Evolutionary conservation across 345 rosid genomes (phyloP), one percentile per base, ranked within the genome.

Genomic region (Ricinus communis): DNA sequence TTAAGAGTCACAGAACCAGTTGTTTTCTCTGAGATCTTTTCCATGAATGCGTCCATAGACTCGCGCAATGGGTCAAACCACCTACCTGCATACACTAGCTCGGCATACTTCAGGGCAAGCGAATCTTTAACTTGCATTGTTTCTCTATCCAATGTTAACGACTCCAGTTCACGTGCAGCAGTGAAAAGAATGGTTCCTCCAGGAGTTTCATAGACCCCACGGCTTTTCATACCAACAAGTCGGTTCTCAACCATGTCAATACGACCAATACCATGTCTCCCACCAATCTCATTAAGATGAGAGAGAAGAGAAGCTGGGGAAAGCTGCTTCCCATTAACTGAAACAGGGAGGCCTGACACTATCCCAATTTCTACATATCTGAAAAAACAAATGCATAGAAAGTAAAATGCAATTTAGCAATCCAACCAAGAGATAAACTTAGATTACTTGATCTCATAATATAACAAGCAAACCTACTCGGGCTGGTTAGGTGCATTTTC

Each of bases 191-290:
- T 88, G 36, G 97, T 90, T 21, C 98, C 97, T 49, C 98, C 98
- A 2, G 97, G 98, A 77, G 98, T 91, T 82, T 91, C 98, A 65
- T 94, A 94, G n/a, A 91, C 96, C 25, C 98, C 98, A 0, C 97
- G 96, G 60, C 96, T 88, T 74, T 94, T 95, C 99, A 92, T 95
- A 38, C 96, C 99, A 14, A 90, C 97, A 18, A 95, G 86, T 43
- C 97, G 85, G 80, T 95, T 92, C 79, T 95, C 99, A 10, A 95
- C 99, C 90, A 89, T 74, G 91, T 91, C 97, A 24, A 89, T 70
- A 0, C 97, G 93, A 5, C 99, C 99, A 64, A 95, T 76, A 1
- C 97, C 96, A 52, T 90, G 97, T 71, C 71, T 89, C 10, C 98
- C 96, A 46, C 96, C 99, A 3, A 89, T 84, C 56, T 83, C 85